phyloP scores from a whole-genome alignment of 768 basidiomycete genomes.

The Cystobasidium tubakii region DNA sequence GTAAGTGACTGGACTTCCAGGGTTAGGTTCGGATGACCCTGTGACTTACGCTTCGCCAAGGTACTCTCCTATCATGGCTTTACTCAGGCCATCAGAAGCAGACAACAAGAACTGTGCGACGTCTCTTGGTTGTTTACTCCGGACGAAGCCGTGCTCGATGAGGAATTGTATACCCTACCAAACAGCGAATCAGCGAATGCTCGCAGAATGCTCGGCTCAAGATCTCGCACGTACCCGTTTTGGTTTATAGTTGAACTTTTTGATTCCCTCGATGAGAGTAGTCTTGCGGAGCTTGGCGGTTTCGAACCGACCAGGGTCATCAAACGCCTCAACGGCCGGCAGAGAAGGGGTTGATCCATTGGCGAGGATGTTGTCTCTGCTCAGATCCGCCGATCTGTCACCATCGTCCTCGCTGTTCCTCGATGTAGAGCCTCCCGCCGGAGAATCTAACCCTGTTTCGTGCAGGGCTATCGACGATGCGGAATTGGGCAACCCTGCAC shows the following conservation, averaged over 20 bases:
- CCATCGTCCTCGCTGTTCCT: constrained; percentile 32
- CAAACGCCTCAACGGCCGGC: constrained; percentile 64
- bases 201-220: neutral
- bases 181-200: constrained; percentile 46
- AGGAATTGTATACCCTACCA: constrained; percentile 74
- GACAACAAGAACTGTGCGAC: constrained; percentile 76
- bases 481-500: constrained; percentile 29
- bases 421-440: constrained; percentile 38
- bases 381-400: constrained; percentile 14
- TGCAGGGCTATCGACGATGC: constrained; percentile 35
- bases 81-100: constrained; percentile 80
- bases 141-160: constrained; percentile 78
- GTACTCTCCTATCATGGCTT: constrained; percentile 95
- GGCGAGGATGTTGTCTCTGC: neutral
- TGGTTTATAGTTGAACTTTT: constrained; percentile 98
- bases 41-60: constrained; percentile 91
- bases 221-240: constrained; percentile 65
- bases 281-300: constrained; percentile 95
- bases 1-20: too few species aligned
- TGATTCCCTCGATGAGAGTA: constrained; percentile 85
- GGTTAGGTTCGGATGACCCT: too few species aligned
- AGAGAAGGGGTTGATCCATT: neutral
- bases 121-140: constrained; percentile 63
- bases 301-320: constrained; percentile 88
- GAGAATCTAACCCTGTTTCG: constrained; percentile 37